Percentiles rank a stretch among this genome's conserved stretches.
phyloP scores from a whole-genome alignment of 163 green algal genomes.

The Chloromonas sp. region DNA sequence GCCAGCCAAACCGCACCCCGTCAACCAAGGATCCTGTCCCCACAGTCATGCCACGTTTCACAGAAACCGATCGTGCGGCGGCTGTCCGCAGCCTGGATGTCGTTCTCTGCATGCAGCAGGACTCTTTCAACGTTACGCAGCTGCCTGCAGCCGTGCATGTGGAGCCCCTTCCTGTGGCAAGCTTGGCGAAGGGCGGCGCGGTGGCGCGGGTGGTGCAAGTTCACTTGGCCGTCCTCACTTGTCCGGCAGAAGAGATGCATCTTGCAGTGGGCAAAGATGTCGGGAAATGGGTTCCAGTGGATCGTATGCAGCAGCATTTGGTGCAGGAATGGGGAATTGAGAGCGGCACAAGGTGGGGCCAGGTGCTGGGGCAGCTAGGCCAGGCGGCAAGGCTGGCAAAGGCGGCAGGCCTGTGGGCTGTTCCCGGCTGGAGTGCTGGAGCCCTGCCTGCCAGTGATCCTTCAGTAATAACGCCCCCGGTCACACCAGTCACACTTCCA shows the following conservation, averaged over 20 bases:
- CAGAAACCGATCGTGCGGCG: too few relatives aligned
- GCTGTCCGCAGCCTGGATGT: too few relatives aligned
- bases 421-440: background rate
- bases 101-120: too few relatives aligned
- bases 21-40: too few relatives aligned
- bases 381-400: too few relatives aligned
- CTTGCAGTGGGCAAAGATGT: conserved; percentile 1
- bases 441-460: background rate
- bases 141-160: too few relatives aligned
- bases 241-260: background rate
- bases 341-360: background rate
- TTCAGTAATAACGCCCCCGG: background rate
- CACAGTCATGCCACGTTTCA: too few relatives aligned
- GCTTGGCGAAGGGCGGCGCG: background rate
- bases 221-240: background rate
- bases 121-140: too few relatives aligned
- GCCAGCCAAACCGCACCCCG: too few relatives aligned
- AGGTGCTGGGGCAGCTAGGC: background rate
- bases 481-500: background rate
- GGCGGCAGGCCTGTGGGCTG: background rate
- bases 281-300: conserved; percentile 1
- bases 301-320: background rate
- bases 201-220: background rate
- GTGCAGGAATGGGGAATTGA: background rate
- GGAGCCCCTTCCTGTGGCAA: too few relatives aligned